These are phyloP conservation scores for Venturia aucupariae DNA, from an alignment of 2,329 filamentous ascomycete genomes.

Conservation along the genomic window DNA sequence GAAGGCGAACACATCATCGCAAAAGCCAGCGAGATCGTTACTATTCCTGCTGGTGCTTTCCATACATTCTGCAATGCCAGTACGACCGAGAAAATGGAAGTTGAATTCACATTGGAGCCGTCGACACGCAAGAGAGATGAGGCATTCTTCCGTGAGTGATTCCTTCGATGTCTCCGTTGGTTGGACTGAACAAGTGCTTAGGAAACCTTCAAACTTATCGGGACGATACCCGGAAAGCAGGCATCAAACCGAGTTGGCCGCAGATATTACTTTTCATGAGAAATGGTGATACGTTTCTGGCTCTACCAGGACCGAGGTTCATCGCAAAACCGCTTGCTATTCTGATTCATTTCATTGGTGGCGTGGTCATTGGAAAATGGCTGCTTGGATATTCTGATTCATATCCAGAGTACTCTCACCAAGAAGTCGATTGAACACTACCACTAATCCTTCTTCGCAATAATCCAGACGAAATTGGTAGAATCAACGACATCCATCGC, in stretches of 20 bases:
- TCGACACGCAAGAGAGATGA: slow-evolving; percentile 4
- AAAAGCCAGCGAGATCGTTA: background rate
- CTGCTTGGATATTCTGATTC: slow-evolving; percentile 7
- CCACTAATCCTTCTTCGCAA: slow-evolving; percentile 19
- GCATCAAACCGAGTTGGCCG: background rate
- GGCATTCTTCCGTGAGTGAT: slow-evolving; percentile 6
- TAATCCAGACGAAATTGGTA: slow-evolving; percentile 25
- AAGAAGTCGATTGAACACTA: background rate
- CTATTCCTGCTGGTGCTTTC: slow-evolving; percentile 6
- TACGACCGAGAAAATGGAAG: background rate
- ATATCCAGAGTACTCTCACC: slow-evolving; percentile 10
- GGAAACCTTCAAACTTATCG: slow-evolving; percentile 12
- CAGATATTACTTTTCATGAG: slow-evolving; percentile 8
- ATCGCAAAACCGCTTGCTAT: slow-evolving; percentile 8
- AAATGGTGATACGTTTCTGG: background rate
- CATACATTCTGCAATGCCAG: slow-evolving; percentile 11
- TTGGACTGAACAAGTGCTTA: background rate
- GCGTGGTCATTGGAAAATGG: slow-evolving; percentile 4
- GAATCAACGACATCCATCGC: slow-evolving; percentile 19
- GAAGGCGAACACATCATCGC: background rate
- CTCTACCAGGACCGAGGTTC: background rate
- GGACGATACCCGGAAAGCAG: slow-evolving; percentile 10
- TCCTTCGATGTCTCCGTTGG: background rate
- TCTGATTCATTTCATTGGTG: slow-evolving; percentile 6
- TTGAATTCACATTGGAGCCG: slow-evolving; percentile 10